Base-by-base conservation (phyloP, 257 asterid species). In the Solanum pinnatisectum region DNA sequence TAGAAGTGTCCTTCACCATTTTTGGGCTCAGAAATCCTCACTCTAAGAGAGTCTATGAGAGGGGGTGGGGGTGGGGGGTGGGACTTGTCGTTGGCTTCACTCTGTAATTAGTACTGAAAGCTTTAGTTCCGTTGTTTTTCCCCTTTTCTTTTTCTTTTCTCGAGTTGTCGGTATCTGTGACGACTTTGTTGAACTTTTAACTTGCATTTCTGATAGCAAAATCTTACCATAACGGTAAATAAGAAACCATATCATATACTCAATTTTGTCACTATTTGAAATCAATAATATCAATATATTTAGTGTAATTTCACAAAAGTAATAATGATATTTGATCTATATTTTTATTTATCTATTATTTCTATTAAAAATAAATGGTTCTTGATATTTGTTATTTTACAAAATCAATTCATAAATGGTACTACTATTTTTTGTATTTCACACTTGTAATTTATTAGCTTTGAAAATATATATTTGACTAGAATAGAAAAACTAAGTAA, bases 131-230 rank as follows among this genome's bases (percentile, higher is more conserved):
- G 27, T 52, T 42, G 83, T 60, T 60, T 35, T 35, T 13, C n/a
- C 71, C 71, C 5, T 82, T 30, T 84, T 76, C 84, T 25, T 77
- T 32, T 44, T 85, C 40, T 15, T 85, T 73, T 90, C 86, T 87
- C 18, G 92, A 46, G 56, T 90, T 85, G 88, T 87, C 33, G 88
- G 87, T 81, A 79, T 88, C 89, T 68, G 30, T 89, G 59, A 33
- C 83, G 65, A 85, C 84, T 37, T 84, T 78, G 65, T 42, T 78
- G 8, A 78, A 42, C 37, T 42, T 46, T 90, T 89, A 91, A 86
- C 91, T 90, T 94, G 91, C 93, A 92, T 90, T 87, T 22, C 89
- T 74, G 92, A 92, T 93, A 92, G 95, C 90, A 83, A 90, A 87
- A 72, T 39, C 88, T 68, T 84, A 81, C 86, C 46, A 84, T 76